phyloP scores from a whole-genome alignment of 2,329 filamentous ascomycete genomes.

The Talaromyces sp. region DNA sequence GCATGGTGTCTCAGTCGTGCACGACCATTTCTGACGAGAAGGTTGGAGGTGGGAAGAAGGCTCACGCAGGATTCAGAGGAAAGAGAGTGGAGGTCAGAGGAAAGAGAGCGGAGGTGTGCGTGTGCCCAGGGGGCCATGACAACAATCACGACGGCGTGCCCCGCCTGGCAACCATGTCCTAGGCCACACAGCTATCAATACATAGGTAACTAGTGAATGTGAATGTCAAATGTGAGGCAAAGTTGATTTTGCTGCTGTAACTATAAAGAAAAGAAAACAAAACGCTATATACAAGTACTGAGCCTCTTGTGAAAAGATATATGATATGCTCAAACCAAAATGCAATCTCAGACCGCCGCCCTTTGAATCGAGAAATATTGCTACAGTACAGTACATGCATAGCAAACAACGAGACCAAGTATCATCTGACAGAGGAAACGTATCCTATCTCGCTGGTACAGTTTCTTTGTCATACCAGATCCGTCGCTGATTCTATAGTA shows the following conservation, averaged over 20 bases:
- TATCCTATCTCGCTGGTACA: not conserved
- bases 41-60: not conserved
- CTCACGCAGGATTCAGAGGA: not conserved
- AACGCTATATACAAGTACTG: not conserved
- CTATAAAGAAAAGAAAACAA: not conserved
- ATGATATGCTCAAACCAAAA: not conserved
- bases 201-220: not conserved
- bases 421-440: not conserved
- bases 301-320: not conserved
- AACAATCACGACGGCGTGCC: not conserved
- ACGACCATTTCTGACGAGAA: conserved; percentile 1
- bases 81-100: conserved; percentile 7
- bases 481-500: not conserved
- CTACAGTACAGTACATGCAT: not conserved
- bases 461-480: not conserved
- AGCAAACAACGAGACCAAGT: not conserved
- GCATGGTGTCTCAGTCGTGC: not conserved
- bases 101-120: conserved; percentile 11
- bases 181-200: not conserved
- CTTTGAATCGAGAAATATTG: not conserved
- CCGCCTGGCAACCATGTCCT: not conserved
- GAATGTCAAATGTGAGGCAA: not conserved
- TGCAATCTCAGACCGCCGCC: not conserved
- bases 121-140: conserved; percentile 6
- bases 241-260: not conserved